Conservation (phyloP, 2,329 filamentous ascomycete species). For the Drechslerella coelobrocha region DNA sequence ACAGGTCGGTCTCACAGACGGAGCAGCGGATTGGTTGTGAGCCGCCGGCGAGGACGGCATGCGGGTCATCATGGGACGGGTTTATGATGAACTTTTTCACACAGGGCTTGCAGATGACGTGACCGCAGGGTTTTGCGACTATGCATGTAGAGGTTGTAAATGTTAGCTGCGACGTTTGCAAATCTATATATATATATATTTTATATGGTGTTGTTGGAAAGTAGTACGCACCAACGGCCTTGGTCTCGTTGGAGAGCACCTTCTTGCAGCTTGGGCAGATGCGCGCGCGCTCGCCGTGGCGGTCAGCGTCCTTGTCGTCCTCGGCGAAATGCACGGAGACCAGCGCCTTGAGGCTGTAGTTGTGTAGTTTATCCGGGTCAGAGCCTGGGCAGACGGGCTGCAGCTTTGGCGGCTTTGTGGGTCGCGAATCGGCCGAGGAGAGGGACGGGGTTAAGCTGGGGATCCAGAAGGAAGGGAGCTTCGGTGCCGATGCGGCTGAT, state of each 20-base stretch:
- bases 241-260: constrained; percentile 78
- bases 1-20: constrained; percentile 83
- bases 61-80: constrained; percentile 66
- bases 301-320: constrained; percentile 65
- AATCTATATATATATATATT: not conserved
- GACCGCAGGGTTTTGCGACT: constrained; percentile 85
- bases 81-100: constrained; percentile 78
- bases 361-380: constrained; percentile 69
- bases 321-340: constrained; percentile 78
- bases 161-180: not conserved
- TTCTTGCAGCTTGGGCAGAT: constrained; percentile 89
- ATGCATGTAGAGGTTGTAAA: not conserved
- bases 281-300: constrained; percentile 61
- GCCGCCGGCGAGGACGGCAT: constrained; percentile 63
- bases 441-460: constrained; percentile 78
- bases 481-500: constrained; percentile 57
- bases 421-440: constrained; percentile 65
- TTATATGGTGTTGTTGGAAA: not conserved
- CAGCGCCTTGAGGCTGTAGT: constrained; percentile 78
- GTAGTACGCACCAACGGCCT: constrained; percentile 68
- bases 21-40: constrained; percentile 73
- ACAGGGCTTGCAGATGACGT: constrained; percentile 86
- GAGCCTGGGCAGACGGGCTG: constrained; percentile 80
- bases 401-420: constrained; percentile 69
- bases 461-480: constrained; percentile 88